Percentiles rank a stretch among this genome's conserved stretches.
Evolutionary conservation across 2,329 filamentous ascomycete species (phyloP).

Genomic region (Ceratocystis papillata): DNA sequence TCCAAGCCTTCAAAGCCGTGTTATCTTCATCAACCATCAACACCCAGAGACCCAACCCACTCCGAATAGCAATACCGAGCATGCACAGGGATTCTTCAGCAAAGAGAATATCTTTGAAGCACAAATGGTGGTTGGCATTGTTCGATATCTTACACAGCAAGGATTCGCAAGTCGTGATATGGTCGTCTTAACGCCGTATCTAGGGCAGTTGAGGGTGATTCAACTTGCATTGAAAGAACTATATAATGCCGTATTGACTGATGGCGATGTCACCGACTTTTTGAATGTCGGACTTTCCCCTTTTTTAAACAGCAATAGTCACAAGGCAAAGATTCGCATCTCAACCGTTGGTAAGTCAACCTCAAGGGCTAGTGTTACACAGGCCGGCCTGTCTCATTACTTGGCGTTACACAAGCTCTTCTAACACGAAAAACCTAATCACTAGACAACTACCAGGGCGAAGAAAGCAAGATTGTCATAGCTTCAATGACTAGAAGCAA

Average conservation of each 20-base stretch:
- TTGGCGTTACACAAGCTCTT: no score
- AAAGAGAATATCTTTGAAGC: slow-evolving; percentile 52
- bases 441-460: slow-evolving; percentile 66
- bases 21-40: slow-evolving; percentile 57
- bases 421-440: neutral
- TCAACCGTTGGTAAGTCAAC: slow-evolving; percentile 56
- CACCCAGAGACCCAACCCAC: slow-evolving; percentile 34
- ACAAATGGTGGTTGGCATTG: slow-evolving; percentile 51
- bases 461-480: slow-evolving; percentile 64
- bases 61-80: no score
- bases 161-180: slow-evolving; percentile 55
- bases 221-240: slow-evolving; percentile 42
- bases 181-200: slow-evolving; percentile 61
- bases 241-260: slow-evolving; percentile 56
- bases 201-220: slow-evolving; percentile 55
- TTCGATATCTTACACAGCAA: slow-evolving; percentile 60
- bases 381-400: neutral
- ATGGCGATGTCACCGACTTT: slow-evolving; percentile 55
- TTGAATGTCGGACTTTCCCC: slow-evolving; percentile 52
- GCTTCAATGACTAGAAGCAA: slow-evolving; percentile 60
- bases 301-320: slow-evolving; percentile 37
- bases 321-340: slow-evolving; percentile 46
- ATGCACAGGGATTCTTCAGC: slow-evolving; percentile 33
- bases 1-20: slow-evolving; percentile 46
- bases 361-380: neutral